Base-by-base conservation (phyloP, 2,329 filamentous ascomycete species). In the Hymenoscyphus scutula region DNA sequence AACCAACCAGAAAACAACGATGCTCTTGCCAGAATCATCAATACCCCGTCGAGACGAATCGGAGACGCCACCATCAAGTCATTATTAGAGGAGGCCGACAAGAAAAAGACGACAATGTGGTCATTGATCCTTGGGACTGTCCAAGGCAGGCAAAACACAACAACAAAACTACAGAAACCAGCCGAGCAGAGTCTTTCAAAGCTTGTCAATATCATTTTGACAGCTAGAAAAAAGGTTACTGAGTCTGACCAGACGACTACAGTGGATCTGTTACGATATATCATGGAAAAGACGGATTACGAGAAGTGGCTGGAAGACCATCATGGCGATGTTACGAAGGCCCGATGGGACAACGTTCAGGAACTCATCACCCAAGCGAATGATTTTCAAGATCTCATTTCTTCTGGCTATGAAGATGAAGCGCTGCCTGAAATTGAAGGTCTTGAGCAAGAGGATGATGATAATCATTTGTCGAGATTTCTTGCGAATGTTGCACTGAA, bases 401-500 rank as follows among this genome's bases (percentile, higher is more conserved):
- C 66, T 11, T 68, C 63, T 45, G 67, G 70, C 10, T 71, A 68
- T 2, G 80, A 83, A 2, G 81, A 87, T 34, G 85, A 88, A 23
- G 72, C 76, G 5, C 79, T 89, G 2, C 85, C 92, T 0, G 79
- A 83, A 29, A 84, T 97, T 15, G 89, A 94, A 15, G 88, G 87
- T 0, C 68, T 92, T 2, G 81, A 88, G 56, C 91, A 96, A 64
- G 77, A 80, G 0, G 84, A 85, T 62, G 89, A 91, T 62, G 80
- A 86, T 1, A 81, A 81, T 59, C 71, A 82, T 4, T 80, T 97
- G 1, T 87, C 89, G 2, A 85, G 84, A 11, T 98, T 98, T 69
- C 80, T 99, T n/a, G 88, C 92, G 11, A 97, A 97, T 69, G 88
- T 97, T 11, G 87, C 92, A 0, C 78, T 99, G n/a, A 90, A 91